phyloP scores from a whole-genome alignment of 495 filamentous ascomycete species.

The Penicillium mononematosum region DNA sequence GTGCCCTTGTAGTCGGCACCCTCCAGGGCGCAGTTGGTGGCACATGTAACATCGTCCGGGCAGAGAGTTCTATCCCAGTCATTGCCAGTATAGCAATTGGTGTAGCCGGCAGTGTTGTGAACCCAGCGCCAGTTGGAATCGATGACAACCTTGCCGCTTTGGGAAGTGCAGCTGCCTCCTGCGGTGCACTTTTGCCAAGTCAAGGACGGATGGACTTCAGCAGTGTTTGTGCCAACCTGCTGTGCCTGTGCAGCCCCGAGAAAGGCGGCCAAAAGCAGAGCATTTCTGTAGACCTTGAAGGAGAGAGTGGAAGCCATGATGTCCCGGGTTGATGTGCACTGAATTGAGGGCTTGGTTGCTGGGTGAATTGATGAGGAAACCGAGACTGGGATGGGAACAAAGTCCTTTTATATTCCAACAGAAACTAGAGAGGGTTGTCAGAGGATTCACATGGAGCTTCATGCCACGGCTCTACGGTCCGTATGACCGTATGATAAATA shows the following conservation, averaged over 20 bases:
- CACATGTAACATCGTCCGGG: conserved; percentile 52
- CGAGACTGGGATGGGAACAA: neutral
- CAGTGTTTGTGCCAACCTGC: conserved; percentile 18
- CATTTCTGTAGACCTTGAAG: conserved; percentile 24
- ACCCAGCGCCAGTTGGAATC: conserved; percentile 68
- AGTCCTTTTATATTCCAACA: conserved; percentile 11
- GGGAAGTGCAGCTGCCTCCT: conserved; percentile 50
- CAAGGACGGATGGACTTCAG: conserved; percentile 33
- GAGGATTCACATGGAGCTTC: neutral
- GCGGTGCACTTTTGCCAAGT: conserved; percentile 56
- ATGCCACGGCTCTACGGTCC: conserved; percentile 20
- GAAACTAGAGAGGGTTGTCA: neutral
- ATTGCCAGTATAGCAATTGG: conserved; percentile 66
- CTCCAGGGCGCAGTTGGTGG: conserved; percentile 58
- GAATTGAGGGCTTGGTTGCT: conserved; percentile 2
- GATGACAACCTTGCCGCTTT: conserved; percentile 55
- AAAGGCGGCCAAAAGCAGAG: conserved; percentile 15
- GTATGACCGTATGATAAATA: conserved; percentile 11
- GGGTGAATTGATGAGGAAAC: neutral
- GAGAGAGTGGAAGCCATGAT: conserved; percentile 24
- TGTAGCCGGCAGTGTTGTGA: conserved; percentile 49
- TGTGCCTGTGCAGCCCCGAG: conserved; percentile 4
- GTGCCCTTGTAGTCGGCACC: conserved; percentile 55
- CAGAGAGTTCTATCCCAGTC: conserved; percentile 55
- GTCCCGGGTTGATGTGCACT: neutral